phyloP scores from a whole-genome alignment of 2,329 filamentous ascomycete genomes.

The Rhinocladiella mackenziei region DNA sequence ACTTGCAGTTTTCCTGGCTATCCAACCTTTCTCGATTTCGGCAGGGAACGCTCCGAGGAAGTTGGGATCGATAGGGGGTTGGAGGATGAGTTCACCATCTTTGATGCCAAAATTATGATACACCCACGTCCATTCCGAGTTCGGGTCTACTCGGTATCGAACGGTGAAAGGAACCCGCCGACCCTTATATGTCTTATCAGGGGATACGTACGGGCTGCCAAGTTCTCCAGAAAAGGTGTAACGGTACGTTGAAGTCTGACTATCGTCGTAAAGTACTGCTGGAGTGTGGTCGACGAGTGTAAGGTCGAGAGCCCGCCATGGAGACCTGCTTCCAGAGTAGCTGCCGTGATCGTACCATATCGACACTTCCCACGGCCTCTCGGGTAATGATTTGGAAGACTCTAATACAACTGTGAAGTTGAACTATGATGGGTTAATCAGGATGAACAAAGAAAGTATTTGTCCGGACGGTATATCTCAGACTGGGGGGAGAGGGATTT shows the following conservation, averaged over 20 bases:
- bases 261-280: conserved; percentile 30
- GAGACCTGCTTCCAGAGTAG: conserved; percentile 33
- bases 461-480: conserved; percentile 11
- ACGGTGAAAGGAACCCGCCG: conserved; percentile 40
- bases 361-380: conserved; percentile 65
- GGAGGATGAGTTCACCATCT: conserved; percentile 43
- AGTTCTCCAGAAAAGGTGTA: conserved; percentile 33
- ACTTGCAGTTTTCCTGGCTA: conserved; percentile 36
- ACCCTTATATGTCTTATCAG: conserved; percentile 25
- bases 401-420: conserved; percentile 68
- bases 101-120: conserved; percentile 39
- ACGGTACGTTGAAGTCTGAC: conserved; percentile 32
- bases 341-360: conserved; percentile 68
- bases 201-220: conserved; percentile 22
- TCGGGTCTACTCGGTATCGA: conserved; percentile 39
- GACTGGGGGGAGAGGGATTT: not conserved
- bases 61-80: conserved; percentile 28
- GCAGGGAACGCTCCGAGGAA: conserved; percentile 33
- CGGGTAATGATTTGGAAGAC: conserved; percentile 52
- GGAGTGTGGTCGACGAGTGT: conserved; percentile 36
- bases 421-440: conserved; percentile 37
- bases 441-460: not conserved
- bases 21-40: conserved; percentile 34
- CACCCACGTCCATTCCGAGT: conserved; percentile 44
- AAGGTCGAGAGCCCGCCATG: conserved; percentile 58